Evolutionary conservation across 495 filamentous ascomycete genomes (phyloP), one percentile per base, ranked within the genome.

Genomic region (Penicillium crystallinum): DNA sequence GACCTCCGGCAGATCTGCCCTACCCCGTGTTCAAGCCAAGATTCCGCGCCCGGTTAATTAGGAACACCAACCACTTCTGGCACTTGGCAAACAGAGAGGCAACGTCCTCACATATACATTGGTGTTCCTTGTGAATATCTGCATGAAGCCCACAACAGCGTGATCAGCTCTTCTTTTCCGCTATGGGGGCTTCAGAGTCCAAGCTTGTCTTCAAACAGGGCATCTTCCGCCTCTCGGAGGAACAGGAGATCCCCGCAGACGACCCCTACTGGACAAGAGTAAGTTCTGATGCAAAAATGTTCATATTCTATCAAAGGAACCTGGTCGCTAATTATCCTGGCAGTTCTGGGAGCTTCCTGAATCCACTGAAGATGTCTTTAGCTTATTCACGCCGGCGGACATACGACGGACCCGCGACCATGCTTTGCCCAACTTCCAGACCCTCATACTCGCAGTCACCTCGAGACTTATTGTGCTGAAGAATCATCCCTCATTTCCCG

Each of bases 151-250:
- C 35, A 37, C 40, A 50, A 30, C 34, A 48, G 54, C 56, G 48
- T 72, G 58, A 62, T 52, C 21, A 49, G 53, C 53, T 54, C 21
- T 43, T 58, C 38, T 55, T 49, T 60, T 67, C 63, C 68, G 57
- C 56, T 48, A 99, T 99, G 93, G 93, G 93, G 67, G 93, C 93
- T 64, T 96, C 93, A 69, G 95, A 99, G 77, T 97, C 92, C 56
- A 99, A 99, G 82, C 86, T 97, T 62, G 89, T 91, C 62, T 97
- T 99, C 82, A 99, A 97, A 73, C 88, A 96, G 70, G 93, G 91
- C 68, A 96, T 99, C 76, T 99, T 99, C 76, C 85, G 87, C 65
- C 84, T 99, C 47, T 95, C 91, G 15, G 91, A 96, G 67, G 85
- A 93, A 67, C 82, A 86, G 58, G 79, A 87, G 59, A 97, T 99